These are phyloP conservation scores for Aureobasidium zeae DNA, from an alignment of 2,329 filamentous ascomycete genomes.

Conservation along the genomic window DNA sequence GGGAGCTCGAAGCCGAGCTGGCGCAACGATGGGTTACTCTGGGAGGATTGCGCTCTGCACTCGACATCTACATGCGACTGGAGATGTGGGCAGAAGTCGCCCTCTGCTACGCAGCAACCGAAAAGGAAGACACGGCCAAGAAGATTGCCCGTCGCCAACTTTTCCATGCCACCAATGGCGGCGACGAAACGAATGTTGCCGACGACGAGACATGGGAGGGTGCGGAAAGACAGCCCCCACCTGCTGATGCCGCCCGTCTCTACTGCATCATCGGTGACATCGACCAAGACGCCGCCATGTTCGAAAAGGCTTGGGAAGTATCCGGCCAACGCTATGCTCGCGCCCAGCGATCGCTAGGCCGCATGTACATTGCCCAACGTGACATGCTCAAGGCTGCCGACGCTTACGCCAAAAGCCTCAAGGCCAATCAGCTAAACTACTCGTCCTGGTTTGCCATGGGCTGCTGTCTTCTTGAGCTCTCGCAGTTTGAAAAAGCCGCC, in stretches of 20 bases:
- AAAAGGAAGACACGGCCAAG: constrained; percentile 75
- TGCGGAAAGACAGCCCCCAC: constrained; percentile 58
- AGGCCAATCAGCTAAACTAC: constrained; percentile 70
- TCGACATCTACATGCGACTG: constrained; percentile 91
- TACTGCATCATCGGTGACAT: constrained; percentile 93
- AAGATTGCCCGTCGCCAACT: constrained; percentile 68
- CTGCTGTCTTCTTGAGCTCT: constrained; percentile 73
- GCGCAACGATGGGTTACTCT: constrained; percentile 86
- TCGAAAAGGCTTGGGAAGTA: constrained; percentile 79
- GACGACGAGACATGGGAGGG: constrained; percentile 51
- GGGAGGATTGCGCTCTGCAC: constrained; percentile 76
- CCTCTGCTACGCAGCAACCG: constrained; percentile 70
- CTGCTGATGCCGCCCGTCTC: constrained; percentile 73
- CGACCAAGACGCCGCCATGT: constrained; percentile 63
- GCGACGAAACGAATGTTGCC: constrained; percentile 28
- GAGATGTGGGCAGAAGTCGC: constrained; percentile 93
- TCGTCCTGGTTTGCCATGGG: constrained; percentile 85
- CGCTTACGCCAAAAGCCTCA: constrained; percentile 68
- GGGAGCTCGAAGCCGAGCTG: constrained; percentile 90
- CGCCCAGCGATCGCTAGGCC: constrained; percentile 78
- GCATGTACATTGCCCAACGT: constrained; percentile 60
- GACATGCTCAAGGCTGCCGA: constrained; percentile 61
- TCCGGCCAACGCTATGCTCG: constrained; percentile 73
- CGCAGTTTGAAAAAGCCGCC: constrained; percentile 66
- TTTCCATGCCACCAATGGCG: constrained; percentile 53